Percentiles rank a stretch among this genome's conserved stretches.
phyloP scores from a whole-genome alignment of 345 rosid species.

The Gossypium rotundifolium region DNA sequence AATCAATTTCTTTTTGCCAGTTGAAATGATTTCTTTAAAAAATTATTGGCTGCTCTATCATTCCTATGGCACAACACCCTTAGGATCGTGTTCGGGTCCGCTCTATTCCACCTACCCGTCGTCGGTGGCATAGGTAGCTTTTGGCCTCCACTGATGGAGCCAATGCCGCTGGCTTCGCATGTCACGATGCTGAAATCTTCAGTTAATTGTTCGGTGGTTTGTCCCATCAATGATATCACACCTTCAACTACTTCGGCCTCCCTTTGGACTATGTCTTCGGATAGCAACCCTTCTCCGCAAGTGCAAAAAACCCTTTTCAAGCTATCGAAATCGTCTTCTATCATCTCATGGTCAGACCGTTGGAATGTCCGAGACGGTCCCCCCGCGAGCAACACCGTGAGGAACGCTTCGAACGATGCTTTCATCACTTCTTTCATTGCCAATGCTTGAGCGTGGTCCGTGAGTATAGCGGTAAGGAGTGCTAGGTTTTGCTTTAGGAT shows the following conservation, averaged over 20 bases:
- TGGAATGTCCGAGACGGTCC: conserved; percentile 53
- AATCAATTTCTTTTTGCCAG: conserved; percentile 54
- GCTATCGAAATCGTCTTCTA: conserved; percentile 64
- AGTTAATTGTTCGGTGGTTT: conserved; percentile 66
- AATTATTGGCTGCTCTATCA: conserved; percentile 57
- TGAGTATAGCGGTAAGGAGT: conserved; percentile 61
- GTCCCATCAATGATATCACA: conserved; percentile 64
- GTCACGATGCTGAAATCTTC: conserved; percentile 69
- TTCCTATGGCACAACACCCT: conserved; percentile 77
- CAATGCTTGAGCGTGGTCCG: conserved; percentile 63
- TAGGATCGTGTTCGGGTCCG: conserved; percentile 78
- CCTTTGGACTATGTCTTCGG: conserved; percentile 54
- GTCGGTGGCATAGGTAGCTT: conserved; percentile 81
- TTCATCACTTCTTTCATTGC: conserved; percentile 76
- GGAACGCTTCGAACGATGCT: conserved; percentile 70
- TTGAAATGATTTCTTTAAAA: conserved; percentile 65
- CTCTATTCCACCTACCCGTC: conserved; percentile 65
- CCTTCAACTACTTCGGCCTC: conserved; percentile 79
- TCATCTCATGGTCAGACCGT: conserved; percentile 47
- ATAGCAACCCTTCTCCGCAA: conserved; percentile 74
- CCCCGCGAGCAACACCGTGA: conserved; percentile 79
- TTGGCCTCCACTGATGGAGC: conserved; percentile 39
- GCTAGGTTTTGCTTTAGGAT: conserved; percentile 70
- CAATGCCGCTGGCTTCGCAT: conserved; percentile 52
- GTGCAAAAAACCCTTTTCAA: conserved; percentile 61